Evolutionary conservation across 257 asterid species (phyloP).

Genomic region (Striga asiatica): DNA sequence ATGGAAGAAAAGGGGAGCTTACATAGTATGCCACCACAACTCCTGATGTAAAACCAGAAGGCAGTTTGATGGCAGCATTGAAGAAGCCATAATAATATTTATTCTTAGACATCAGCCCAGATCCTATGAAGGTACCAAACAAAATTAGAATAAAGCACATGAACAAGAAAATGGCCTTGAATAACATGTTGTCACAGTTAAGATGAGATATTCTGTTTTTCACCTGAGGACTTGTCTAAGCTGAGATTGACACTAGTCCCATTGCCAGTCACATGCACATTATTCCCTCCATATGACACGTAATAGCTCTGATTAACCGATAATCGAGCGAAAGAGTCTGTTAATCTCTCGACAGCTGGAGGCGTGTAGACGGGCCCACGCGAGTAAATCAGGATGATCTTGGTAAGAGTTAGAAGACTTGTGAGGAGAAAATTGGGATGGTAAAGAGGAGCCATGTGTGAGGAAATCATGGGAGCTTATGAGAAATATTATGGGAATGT

Average conservation of each 20-base stretch:
- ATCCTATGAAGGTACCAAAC: slow-evolving; percentile 25
- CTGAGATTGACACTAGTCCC: slow-evolving; percentile 51
- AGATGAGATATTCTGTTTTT: not conserved
- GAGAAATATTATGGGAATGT: slow-evolving; percentile 8
- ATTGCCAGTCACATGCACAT: slow-evolving; percentile 36
- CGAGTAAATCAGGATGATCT: slow-evolving; percentile 22
- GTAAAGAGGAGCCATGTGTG: slow-evolving; percentile 28
- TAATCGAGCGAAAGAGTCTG: slow-evolving; percentile 32
- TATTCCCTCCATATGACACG: slow-evolving; percentile 48
- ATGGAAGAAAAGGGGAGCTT: slow-evolving; percentile 18
- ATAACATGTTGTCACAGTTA: not conserved
- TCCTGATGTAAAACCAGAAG: slow-evolving; percentile 83
- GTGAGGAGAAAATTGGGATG: slow-evolving; percentile 13
- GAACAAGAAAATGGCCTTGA: not conserved
- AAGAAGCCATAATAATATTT: slow-evolving; percentile 68
- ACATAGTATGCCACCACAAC: slow-evolving; percentile 77
- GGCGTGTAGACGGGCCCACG: slow-evolving; percentile 57
- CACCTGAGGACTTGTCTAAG: slow-evolving; percentile 67
- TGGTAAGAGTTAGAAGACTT: slow-evolving; percentile 15
- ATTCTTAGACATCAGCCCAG: slow-evolving; percentile 62
- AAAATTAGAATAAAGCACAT: not conserved
- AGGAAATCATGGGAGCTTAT: not conserved
- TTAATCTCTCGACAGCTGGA: slow-evolving; percentile 50
- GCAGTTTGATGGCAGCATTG: slow-evolving; percentile 69
- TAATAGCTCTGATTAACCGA: slow-evolving; percentile 34